A percentile compares a stretch with the other conserved stretches of the same genome.
Conservation (phyloP, 2,329 filamentous ascomycete genomes). For the Cytospora piceae region DNA sequence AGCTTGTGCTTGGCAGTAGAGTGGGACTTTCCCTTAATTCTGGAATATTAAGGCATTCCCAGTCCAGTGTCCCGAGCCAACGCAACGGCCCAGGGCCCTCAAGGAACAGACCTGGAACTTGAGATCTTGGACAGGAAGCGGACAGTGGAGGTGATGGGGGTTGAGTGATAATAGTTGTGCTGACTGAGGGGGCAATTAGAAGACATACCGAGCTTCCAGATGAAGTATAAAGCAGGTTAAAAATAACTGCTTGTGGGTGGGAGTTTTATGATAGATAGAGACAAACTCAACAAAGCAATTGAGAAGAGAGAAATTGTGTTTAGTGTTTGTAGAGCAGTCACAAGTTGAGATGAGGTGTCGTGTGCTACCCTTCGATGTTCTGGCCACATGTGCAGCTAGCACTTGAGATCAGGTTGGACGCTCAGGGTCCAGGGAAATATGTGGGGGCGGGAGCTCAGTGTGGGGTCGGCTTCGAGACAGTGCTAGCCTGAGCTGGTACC, state of each 20-base stretch:
- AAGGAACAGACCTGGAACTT: neutral
- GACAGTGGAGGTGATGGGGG: neutral
- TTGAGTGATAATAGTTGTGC: neutral
- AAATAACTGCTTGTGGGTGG: neutral
- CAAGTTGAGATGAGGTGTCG: conserved; percentile 23
- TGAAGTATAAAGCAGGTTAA: neutral
- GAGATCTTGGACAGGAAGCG: neutral
- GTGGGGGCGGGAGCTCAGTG: conserved; percentile 26
- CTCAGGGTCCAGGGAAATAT: conserved; percentile 22
- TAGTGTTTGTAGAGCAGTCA: conserved; percentile 11
- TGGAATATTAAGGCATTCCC: neutral
- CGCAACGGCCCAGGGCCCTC: neutral
- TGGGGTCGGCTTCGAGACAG: conserved; percentile 1
- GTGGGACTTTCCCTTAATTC: neutral
- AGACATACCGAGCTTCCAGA: conserved; percentile 17
- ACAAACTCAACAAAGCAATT: conserved; percentile 11
- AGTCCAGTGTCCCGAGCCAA: neutral
- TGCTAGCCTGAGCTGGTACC: conserved; percentile 23
- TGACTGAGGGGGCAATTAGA: neutral
- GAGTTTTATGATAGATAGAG: neutral
- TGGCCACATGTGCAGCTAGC: conserved; percentile 26
- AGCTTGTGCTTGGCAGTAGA: neutral
- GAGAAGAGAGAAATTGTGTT: conserved; percentile 9
- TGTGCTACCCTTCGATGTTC: conserved; percentile 23
- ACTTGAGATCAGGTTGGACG: neutral